These are phyloP conservation scores for Volutella citrinella DNA, from an alignment of 2,329 filamentous ascomycete genomes.

Conservation along the genomic window DNA sequence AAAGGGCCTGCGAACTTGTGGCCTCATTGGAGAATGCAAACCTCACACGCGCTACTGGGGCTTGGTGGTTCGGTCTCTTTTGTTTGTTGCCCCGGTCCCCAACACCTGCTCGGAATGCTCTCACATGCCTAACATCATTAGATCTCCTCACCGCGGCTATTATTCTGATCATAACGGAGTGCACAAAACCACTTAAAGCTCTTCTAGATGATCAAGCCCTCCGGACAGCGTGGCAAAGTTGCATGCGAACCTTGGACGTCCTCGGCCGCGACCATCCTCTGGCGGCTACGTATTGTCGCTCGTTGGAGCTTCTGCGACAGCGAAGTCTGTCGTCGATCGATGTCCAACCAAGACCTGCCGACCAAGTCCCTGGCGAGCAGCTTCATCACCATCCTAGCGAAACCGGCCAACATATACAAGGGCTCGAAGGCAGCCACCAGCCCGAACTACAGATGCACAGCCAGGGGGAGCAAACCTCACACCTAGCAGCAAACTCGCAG, in stretches of 20 bases:
- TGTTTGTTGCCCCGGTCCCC: background rate
- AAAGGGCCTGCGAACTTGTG: constrained; percentile 1
- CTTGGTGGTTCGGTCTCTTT: constrained; percentile 7
- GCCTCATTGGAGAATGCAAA: background rate
- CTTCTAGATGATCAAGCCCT: background rate
- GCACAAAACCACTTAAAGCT: background rate
- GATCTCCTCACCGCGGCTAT: constrained; percentile 1
- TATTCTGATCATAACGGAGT: background rate
- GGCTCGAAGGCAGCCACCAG: too few species aligned
- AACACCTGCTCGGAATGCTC: too few species aligned
- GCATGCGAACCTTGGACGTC: background rate
- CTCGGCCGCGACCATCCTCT: background rate
- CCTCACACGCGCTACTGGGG: background rate
- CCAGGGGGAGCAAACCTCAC: too few species aligned
- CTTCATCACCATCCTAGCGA: too few species aligned
- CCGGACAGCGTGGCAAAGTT: background rate
- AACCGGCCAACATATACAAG: too few species aligned
- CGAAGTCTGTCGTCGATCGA: background rate
- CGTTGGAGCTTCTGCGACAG: background rate
- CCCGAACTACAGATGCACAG: too few species aligned
- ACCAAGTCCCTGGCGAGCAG: too few species aligned
- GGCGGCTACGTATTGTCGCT: background rate
- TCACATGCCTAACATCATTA: background rate
- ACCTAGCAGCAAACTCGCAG: too few species aligned
- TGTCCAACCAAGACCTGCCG: too few species aligned